Conservation (phyloP, 345 rosid genomes). For the Schrenkiella parvula region DNA sequence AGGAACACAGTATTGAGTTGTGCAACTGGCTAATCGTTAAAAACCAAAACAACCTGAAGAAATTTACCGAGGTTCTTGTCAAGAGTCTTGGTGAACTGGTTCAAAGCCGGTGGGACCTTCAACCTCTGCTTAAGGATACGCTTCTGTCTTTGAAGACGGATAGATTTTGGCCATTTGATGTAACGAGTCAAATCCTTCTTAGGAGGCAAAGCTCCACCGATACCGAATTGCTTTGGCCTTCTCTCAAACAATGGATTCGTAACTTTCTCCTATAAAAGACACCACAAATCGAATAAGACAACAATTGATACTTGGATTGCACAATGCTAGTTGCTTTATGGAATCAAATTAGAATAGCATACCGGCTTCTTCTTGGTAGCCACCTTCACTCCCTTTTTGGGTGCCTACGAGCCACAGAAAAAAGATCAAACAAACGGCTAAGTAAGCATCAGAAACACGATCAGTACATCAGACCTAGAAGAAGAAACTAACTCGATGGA, state of each 20-base stretch:
- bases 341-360: background rate
- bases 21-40: background rate
- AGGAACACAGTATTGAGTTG: background rate
- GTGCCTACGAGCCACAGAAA: constrained; percentile 33
- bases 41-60: background rate
- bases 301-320: background rate
- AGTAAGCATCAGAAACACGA: background rate
- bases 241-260: constrained; percentile 75
- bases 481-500: background rate
- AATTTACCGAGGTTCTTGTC: constrained; percentile 71
- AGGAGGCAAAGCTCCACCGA: constrained; percentile 85
- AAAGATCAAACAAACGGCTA: background rate
- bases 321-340: background rate
- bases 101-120: constrained; percentile 86
- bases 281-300: background rate
- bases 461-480: background rate
- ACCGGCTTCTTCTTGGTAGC: constrained; percentile 43
- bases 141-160: constrained; percentile 71
- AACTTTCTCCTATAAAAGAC: constrained; percentile 53
- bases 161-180: constrained; percentile 68
- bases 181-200: constrained; percentile 76
- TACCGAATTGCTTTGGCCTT: constrained; percentile 82
- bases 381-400: constrained; percentile 43
- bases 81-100: constrained; percentile 85
- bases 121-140: constrained; percentile 75